These are phyloP conservation scores for Macrocybe gigantea DNA, from an alignment of 768 basidiomycete genomes.

Conservation along the genomic window DNA sequence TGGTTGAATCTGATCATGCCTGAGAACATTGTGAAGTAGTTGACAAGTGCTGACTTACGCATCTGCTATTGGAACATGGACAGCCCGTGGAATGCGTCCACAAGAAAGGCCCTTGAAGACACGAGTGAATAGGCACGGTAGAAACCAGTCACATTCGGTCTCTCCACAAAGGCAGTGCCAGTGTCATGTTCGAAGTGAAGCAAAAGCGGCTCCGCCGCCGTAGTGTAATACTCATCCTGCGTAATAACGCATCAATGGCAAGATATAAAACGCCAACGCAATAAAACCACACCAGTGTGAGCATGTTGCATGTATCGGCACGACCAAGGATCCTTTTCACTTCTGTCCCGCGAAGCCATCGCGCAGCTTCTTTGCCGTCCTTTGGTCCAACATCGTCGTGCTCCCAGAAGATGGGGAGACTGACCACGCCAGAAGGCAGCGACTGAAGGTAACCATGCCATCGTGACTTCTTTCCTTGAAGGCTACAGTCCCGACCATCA, in stretches of 20 bases:
- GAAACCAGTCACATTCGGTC: constrained; percentile 35
- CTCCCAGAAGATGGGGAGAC: constrained; percentile 62
- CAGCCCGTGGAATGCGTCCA: constrained; percentile 76
- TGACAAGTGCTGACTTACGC: constrained; percentile 40
- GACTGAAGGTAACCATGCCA: constrained; percentile 68
- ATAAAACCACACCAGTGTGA: no score
- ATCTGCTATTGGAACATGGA: constrained; percentile 84
- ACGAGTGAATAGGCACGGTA: constrained; percentile 57
- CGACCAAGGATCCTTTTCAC: constrained; percentile 9
- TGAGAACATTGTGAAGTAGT: constrained; percentile 9
- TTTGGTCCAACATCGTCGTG: constrained; percentile 1
- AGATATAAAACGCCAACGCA: not conserved
- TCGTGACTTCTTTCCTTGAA: constrained; percentile 40
- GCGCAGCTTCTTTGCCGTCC: constrained; percentile 24
- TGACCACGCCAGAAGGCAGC: constrained; percentile 44
- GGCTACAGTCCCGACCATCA: constrained; percentile 23
- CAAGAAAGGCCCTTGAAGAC: constrained; percentile 76
- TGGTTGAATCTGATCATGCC: constrained; percentile 64
- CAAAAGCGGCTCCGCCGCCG: constrained; percentile 27
- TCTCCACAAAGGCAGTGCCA: constrained; percentile 1
- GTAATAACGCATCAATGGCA: not conserved
- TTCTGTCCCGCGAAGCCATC: constrained; percentile 41
- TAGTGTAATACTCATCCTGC: constrained; percentile 25
- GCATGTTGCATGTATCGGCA: no score
- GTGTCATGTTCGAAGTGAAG: constrained; percentile 10